Percentiles rank a stretch among this genome's conserved stretches.
phyloP scores from a whole-genome alignment of 2,329 filamentous ascomycete genomes.

The Penicillium hordei region DNA sequence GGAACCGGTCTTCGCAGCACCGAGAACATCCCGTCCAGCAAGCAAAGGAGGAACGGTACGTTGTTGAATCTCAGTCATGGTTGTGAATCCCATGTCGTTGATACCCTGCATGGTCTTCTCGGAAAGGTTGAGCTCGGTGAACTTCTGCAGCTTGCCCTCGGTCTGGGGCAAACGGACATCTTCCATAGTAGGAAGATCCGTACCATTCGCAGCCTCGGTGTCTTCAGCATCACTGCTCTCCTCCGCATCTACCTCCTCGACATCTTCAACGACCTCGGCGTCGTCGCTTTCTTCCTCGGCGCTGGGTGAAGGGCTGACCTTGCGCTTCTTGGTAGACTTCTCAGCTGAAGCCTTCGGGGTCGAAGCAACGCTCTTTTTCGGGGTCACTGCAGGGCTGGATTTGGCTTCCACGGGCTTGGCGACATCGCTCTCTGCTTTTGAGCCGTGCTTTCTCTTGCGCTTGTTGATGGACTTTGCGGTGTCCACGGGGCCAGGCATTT shows the following conservation, averaged over 20 bases:
- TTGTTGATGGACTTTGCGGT: slow-evolving; percentile 44
- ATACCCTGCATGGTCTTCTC: slow-evolving; percentile 88
- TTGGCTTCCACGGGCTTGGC: slow-evolving; percentile 28
- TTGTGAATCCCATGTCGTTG: slow-evolving; percentile 86
- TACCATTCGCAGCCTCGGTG: slow-evolving; percentile 21
- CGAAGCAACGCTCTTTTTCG: slow-evolving; percentile 20
- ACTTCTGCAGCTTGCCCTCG: slow-evolving; percentile 65
- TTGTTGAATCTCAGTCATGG: slow-evolving; percentile 93
- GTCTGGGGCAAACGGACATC: slow-evolving; percentile 59
- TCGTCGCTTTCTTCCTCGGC: slow-evolving; percentile 37
- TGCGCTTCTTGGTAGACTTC: slow-evolving; percentile 40
- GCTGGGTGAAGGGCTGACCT: slow-evolving; percentile 37
- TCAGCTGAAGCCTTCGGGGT: slow-evolving; percentile 27
- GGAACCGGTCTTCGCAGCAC: slow-evolving; percentile 92
- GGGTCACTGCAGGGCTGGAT: slow-evolving; percentile 20
- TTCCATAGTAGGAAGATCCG: slow-evolving; percentile 54
- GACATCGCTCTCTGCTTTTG: slow-evolving; percentile 27
- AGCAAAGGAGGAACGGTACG: slow-evolving; percentile 83
- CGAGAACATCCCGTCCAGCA: slow-evolving; percentile 87
- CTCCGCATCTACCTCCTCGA: slow-evolving; percentile 34
- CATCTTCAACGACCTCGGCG: slow-evolving; percentile 19
- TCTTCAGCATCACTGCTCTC: slow-evolving; percentile 31
- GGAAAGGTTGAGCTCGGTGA: slow-evolving; percentile 79
- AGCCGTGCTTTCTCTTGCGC: slow-evolving; percentile 47
- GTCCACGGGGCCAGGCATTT: slow-evolving; percentile 40